Base-by-base conservation (phyloP, 805 yeast genomes). In the Helenozyma rhizophorensis region DNA sequence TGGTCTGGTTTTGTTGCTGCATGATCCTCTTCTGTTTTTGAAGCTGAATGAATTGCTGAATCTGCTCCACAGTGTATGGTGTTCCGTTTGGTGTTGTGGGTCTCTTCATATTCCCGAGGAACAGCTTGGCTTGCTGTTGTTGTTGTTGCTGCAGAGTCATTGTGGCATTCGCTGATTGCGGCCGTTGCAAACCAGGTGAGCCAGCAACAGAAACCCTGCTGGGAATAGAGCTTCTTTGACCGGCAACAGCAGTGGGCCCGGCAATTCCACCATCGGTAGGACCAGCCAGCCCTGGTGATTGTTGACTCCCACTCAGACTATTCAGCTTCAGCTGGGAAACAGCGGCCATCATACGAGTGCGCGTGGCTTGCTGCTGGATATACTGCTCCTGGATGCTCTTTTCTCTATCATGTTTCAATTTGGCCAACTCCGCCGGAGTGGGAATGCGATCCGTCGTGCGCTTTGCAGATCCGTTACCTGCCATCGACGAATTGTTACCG, bases 331-430 rank as follows among this genome's bases (percentile, higher is more conserved):
- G 68, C 40, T 60, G 69, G 9, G 62, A 60, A 9, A 62, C 66
- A 3, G 72, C 67, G 13, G 65, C 64, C 56, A 59, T 53, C 70
- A 65, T 63, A 38, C 67, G 50, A 9, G 60, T 50, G 29, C 70
- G 50, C 2, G 72, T 60, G 6, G 67, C 63, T 50, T 68, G 65
- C 54, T 70, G 68, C 37, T 62, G 63, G 34, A 76, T 58, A 55
- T 76, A 77, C 2, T 80, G 83, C 44, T 86, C 94, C 43, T 88
- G 87, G 13, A 83, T 72, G 0, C 93, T 81, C 54, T 80, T 81
- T 50, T 90, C 97, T 37, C 95, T 70, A 43, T 90, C 96, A 44
- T 68, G 77, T 56, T 90, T 90, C 62, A 93, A 61, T 40, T 76
- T 76, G 0, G 96, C 76, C 51, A 90, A 71, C 50, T 89, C 96